Evolutionary conservation across 225 moss, liverwort and hornwort genomes (phyloP).

Genomic region (Straminergon stramineum): DNA sequence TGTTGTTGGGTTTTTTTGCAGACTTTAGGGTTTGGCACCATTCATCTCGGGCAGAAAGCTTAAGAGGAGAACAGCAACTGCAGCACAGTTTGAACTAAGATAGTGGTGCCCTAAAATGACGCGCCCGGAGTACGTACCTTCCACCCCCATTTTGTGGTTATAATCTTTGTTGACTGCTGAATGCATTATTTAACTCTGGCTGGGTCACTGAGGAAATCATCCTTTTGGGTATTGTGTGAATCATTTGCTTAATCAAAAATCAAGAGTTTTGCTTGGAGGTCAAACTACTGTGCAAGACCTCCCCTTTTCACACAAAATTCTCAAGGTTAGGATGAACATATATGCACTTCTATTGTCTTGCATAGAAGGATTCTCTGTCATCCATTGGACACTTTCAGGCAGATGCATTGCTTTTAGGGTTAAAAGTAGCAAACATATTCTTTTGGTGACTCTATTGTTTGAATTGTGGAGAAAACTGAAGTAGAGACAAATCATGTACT

Average conservation of each 20-base stretch:
- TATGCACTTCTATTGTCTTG: no score
- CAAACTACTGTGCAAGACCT: no score
- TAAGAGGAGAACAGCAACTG: neutral
- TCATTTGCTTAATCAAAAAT: no score
- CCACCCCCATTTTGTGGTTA: neutral
- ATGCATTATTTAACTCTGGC: no score
- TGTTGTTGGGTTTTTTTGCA: neutral
- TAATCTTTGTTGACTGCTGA: neutral
- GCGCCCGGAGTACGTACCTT: neutral
- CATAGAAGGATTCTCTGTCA: no score
- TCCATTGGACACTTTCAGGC: no score
- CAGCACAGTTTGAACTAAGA: neutral
- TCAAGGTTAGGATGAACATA: no score
- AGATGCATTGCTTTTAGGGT: neutral
- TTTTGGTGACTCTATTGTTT: neutral
- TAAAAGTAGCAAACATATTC: neutral
- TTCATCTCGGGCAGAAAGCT: neutral
- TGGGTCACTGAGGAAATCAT: no score
- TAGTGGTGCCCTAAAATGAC: neutral
- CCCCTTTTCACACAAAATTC: no score
- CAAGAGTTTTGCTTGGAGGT: no score
- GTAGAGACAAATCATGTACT: rapidly evolving
- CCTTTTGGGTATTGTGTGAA: no score
- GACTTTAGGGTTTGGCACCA: neutral
- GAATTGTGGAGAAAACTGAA: no score